These are phyloP conservation scores for Lyophyllum shimeji DNA, from an alignment of 768 basidiomycete genomes.

Conservation along the genomic window DNA sequence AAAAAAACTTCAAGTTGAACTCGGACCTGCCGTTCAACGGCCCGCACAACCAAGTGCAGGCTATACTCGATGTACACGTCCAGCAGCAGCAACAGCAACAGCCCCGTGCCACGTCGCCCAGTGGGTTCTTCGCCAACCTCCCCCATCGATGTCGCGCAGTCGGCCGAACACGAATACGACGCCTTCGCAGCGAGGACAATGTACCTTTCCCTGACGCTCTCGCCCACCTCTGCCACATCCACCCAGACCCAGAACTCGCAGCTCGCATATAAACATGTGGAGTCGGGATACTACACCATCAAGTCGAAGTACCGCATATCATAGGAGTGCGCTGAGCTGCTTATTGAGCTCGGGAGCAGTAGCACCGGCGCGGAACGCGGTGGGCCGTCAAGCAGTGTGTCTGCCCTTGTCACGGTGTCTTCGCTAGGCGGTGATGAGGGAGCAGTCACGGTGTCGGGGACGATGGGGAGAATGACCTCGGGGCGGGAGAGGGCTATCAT, in stretches of 20 bases:
- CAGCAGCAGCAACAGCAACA: constrained; percentile 25
- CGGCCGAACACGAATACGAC: constrained; percentile 57
- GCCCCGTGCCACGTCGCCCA: constrained; percentile 49
- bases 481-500: constrained; percentile 70
- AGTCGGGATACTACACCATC: constrained; percentile 58
- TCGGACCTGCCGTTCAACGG: too few relatives aligned
- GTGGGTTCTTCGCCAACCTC: constrained; percentile 37
- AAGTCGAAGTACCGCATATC: constrained; percentile 79
- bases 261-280: constrained; percentile 53
- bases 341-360: constrained; percentile 82
- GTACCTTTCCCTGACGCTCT: constrained; percentile 11
- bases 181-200: constrained; percentile 10
- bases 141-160: constrained; percentile 43
- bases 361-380: constrained; percentile 28
- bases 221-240: constrained; percentile 10
- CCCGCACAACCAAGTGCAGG: too few relatives aligned
- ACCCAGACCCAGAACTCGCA: constrained; percentile 17
- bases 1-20: too few relatives aligned
- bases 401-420: constrained; percentile 30
- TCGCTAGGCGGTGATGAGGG: not conserved
- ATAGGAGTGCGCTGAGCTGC: constrained; percentile 87
- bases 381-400: constrained; percentile 37
- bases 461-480: not conserved
- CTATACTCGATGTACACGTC: constrained; percentile 45
- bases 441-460: too few relatives aligned